Evolutionary conservation across 495 filamentous ascomycete genomes (phyloP), one percentile per base, ranked within the genome.

Genomic region (Cryomyces minteri): DNA sequence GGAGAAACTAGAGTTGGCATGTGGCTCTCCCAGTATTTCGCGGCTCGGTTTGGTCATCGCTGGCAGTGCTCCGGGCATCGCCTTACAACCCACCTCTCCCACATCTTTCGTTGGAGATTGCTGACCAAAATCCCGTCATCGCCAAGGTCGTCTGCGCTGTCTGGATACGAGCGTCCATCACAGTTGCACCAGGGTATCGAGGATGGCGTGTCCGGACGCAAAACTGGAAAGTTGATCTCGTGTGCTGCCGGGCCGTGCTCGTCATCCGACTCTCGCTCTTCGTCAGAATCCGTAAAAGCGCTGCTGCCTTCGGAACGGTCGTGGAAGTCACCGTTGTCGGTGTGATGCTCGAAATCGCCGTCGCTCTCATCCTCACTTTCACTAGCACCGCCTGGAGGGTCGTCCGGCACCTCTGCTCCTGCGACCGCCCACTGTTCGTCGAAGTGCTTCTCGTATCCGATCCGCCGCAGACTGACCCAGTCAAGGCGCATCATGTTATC

Each of bases 61-160:
- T 48, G 45, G 43, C 50, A 44, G 47, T 60, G 60, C 45, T 63
- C 53, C 4, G 59, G 52, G 52, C 62, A 62, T 29, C 51, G 41
- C 32, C 57, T 18, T 12, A 57, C 53, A 2, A 62, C 76, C 79
- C 79, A 84, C 40, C 68, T 65, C 58, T 80, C 72, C 79, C 79
- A 84, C 44, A 72, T 55, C 46, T 70, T 67, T 41, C 70, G 62
- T 51, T 79, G 70, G 4, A 62, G 52, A 39, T 68, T 64, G n/a
- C 51, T 60, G 1, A 80, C 75, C 37, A 48, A 44, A 0, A 61
- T 41, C 0, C 76, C 77, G 48, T 79, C 67, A 49, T 84, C 79
- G 4, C 68, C 70, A 9, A 82, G 54, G 5, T 74, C 67, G 28
- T 73, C 69, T 4, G 58, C 62, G 38, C 38, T 54, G 40, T 58